Percentiles rank a stretch among this genome's conserved stretches.
These are phyloP conservation scores for Coemansia sp. DNA, from an alignment of 192 early-diverging fungal genomes.

Conservation along the genomic window DNA sequence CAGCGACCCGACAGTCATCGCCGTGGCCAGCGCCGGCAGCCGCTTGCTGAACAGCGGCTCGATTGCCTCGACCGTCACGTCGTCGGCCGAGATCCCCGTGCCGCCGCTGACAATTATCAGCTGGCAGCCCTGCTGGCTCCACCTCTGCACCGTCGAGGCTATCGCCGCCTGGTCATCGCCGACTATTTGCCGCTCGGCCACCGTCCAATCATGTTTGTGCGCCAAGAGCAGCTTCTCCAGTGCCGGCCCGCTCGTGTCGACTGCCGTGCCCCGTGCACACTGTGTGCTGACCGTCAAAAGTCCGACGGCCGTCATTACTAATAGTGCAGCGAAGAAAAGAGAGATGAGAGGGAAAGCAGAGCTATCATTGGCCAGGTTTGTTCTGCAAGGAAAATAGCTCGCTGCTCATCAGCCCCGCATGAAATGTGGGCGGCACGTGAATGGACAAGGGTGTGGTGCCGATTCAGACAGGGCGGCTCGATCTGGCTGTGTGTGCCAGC, in stretches of 20 bases:
- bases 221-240: conserved; percentile 24
- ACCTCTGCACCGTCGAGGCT: conserved; percentile 45
- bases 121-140: conserved; percentile 52
- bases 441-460: too few species aligned
- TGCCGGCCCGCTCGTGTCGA: conserved; percentile 65
- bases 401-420: too few species aligned
- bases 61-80: conserved; percentile 86
- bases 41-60: conserved; percentile 62
- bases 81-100: conserved; percentile 84
- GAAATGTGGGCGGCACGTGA: too few species aligned
- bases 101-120: conserved; percentile 85
- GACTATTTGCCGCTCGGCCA: conserved; percentile 38
- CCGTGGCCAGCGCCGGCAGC: conserved; percentile 71
- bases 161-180: conserved; percentile 58
- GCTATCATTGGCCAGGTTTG: too few species aligned
- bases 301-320: conserved; percentile 15
- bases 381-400: too few species aligned
- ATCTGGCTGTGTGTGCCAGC: too few species aligned
- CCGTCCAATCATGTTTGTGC: conserved; percentile 22
- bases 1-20: conserved; percentile 74
- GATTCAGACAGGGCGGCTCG: too few species aligned
- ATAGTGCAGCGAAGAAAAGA: too few species aligned
- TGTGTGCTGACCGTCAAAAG: conserved; percentile 64
- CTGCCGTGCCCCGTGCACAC: conserved; percentile 45
- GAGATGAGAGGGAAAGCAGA: too few species aligned